Evolutionary conservation across 2,329 filamentous ascomycete genomes (phyloP).

Genomic region (Calonectria leucothoes): DNA sequence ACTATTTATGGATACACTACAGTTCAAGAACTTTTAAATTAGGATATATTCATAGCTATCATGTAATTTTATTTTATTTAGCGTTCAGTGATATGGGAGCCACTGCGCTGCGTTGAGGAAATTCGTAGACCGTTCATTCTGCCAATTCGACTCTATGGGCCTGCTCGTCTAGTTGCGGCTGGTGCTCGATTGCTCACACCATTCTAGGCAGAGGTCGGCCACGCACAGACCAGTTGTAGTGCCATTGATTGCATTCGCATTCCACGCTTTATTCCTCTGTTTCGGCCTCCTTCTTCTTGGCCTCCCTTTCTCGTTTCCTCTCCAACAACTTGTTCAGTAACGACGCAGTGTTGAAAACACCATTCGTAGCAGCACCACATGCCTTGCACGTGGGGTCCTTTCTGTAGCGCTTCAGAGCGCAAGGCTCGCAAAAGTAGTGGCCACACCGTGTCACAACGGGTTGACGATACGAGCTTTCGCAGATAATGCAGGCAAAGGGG

Average conservation of each 20-base stretch:
- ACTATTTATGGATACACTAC: neutral
- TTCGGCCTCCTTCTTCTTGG: neutral
- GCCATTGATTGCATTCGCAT: neutral
- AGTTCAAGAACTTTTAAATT: neutral
- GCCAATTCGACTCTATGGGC: too few relatives aligned
- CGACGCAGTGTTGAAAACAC: constrained; percentile 91
- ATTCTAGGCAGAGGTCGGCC: neutral
- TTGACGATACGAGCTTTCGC: constrained; percentile 79
- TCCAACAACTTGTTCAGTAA: constrained; percentile 84
- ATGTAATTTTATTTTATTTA: neutral
- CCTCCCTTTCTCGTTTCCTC: constrained; percentile 73
- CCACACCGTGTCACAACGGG: constrained; percentile 91
- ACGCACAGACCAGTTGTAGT: too few relatives aligned
- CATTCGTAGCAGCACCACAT: constrained; percentile 86
- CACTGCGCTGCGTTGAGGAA: too few relatives aligned
- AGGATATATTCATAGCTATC: neutral
- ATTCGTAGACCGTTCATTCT: too few relatives aligned
- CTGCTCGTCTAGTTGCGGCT: too few relatives aligned
- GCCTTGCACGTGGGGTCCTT: constrained; percentile 89
- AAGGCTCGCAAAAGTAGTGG: constrained; percentile 95
- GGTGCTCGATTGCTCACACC: too few relatives aligned
- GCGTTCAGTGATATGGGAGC: too few relatives aligned
- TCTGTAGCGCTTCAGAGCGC: constrained; percentile 86
- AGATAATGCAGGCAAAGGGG: constrained; percentile 91
- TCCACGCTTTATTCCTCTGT: neutral